Percentiles rank a stretch among this genome's conserved stretches.
These are phyloP conservation scores for Annulohypoxylon bovei DNA, from an alignment of 495 filamentous ascomycete species.

Conservation along the genomic window DNA sequence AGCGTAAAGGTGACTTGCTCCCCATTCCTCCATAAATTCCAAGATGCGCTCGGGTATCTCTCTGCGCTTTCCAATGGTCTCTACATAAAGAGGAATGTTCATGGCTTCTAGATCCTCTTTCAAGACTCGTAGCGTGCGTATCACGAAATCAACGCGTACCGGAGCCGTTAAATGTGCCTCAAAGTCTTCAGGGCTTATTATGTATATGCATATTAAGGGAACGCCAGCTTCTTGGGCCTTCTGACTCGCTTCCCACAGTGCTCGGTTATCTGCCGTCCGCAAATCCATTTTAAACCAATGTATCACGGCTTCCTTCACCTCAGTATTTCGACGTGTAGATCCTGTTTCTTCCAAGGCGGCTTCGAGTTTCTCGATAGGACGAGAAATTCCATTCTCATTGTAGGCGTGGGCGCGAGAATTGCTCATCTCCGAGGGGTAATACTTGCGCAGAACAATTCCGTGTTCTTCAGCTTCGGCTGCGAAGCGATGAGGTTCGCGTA, in stretches of 20 bases:
- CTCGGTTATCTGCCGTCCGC: conserved; percentile 77
- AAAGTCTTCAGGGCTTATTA: conserved; percentile 86
- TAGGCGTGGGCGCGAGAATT: conserved; percentile 79
- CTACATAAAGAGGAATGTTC: conserved; percentile 82
- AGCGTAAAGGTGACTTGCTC: conserved; percentile 74
- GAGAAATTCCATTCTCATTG: conserved; percentile 68
- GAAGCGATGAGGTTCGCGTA: conserved; percentile 55
- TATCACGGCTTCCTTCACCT: conserved; percentile 71
- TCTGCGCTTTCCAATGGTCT: conserved; percentile 73
- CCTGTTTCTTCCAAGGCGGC: conserved; percentile 64
- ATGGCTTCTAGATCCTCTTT: conserved; percentile 72
- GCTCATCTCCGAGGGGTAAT: conserved; percentile 87
- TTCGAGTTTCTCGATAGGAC: conserved; percentile 73
- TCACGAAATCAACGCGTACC: conserved; percentile 79
- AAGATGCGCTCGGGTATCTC: conserved; percentile 71
- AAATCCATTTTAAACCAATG: conserved; percentile 95
- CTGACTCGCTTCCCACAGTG: conserved; percentile 71
- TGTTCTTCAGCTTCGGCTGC: conserved; percentile 65
- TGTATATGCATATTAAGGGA: conserved; percentile 78
- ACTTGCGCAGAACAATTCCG: conserved; percentile 78
- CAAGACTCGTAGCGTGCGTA: conserved; percentile 73
- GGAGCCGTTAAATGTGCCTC: conserved; percentile 81
- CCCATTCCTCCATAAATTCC: conserved; percentile 76
- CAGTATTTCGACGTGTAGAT: conserved; percentile 53
- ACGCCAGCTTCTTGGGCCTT: conserved; percentile 70